Evolutionary conservation across 108 stramenopile genomes (phyloP).

Genomic region (Ochromonas danica): DNA sequence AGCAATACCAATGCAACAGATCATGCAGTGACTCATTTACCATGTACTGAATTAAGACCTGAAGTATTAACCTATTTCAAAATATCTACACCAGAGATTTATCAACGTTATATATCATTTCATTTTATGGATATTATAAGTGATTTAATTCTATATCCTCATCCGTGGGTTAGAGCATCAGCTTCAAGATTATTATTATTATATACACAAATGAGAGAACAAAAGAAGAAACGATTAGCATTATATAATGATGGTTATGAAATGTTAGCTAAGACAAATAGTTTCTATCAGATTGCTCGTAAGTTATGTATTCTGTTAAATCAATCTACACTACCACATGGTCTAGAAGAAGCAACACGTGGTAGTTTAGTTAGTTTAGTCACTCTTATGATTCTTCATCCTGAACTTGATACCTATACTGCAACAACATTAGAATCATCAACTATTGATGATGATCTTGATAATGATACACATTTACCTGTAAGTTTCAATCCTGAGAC

Average conservation of each 20-base stretch:
- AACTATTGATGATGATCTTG: too few relatives aligned
- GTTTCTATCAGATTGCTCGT: conserved; percentile 18
- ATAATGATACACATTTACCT: too few relatives aligned
- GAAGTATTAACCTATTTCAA: too few relatives aligned
- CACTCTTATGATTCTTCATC: background rate
- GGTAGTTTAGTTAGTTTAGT: background rate
- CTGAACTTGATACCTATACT: background rate
- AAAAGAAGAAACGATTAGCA: background rate
- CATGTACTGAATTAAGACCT: background rate
- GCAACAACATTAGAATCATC: background rate
- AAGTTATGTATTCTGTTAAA: conserved; percentile 26
- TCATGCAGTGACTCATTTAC: background rate
- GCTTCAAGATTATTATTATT: background rate
- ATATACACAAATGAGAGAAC: background rate
- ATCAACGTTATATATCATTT: conserved; percentile 7
- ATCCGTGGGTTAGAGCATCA: conserved; percentile 3
- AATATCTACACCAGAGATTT: background rate
- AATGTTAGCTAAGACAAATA: background rate
- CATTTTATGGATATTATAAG: background rate
- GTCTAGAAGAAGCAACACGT: background rate
- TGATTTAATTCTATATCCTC: background rate
- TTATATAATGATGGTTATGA: background rate
- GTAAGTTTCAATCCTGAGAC: too few relatives aligned
- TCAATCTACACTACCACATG: background rate
- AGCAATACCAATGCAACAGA: background rate